Percentiles rank a stretch among this genome's conserved stretches.
phyloP scores from a whole-genome alignment of 495 filamentous ascomycete species.

The Xylaria grammica region DNA sequence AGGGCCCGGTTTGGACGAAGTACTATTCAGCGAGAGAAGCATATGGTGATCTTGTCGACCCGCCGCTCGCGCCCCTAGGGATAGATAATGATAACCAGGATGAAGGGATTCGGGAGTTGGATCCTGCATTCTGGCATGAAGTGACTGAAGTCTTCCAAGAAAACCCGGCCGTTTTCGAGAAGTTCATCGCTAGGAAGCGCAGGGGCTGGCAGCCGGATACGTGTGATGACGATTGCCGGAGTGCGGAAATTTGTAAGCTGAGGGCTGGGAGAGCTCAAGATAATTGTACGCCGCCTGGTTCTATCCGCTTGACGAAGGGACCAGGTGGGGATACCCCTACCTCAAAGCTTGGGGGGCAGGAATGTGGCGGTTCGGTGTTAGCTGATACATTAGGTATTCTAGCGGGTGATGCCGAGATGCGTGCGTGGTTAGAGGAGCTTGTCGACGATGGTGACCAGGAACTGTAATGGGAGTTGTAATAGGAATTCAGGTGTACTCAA shows the following conservation, averaged over 20 bases:
- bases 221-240: constrained; percentile 33
- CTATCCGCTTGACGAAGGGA: background rate
- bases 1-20: constrained; percentile 52
- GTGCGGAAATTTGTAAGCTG: constrained; percentile 38
- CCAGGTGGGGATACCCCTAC: background rate
- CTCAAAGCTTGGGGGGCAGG: constrained; percentile 15
- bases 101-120: constrained; percentile 47
- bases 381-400: constrained; percentile 28
- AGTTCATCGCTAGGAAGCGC: constrained; percentile 33
- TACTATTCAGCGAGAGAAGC: constrained; percentile 61
- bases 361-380: constrained; percentile 30
- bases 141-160: constrained; percentile 47
- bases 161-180: constrained; percentile 27
- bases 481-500: no score
- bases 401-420: constrained; percentile 19
- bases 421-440: constrained; percentile 20
- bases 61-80: constrained; percentile 32
- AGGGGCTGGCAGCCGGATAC: constrained; percentile 31
- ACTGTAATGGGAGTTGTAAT: background rate
- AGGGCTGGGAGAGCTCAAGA: constrained; percentile 38
- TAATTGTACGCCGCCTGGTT: constrained; percentile 34
- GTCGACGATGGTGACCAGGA: background rate
- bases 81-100: background rate
- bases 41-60: constrained; percentile 53
- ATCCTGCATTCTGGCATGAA: constrained; percentile 64